Base-by-base conservation (phyloP, 2,329 filamentous ascomycete genomes). In the Coniochaeta prunicola region DNA sequence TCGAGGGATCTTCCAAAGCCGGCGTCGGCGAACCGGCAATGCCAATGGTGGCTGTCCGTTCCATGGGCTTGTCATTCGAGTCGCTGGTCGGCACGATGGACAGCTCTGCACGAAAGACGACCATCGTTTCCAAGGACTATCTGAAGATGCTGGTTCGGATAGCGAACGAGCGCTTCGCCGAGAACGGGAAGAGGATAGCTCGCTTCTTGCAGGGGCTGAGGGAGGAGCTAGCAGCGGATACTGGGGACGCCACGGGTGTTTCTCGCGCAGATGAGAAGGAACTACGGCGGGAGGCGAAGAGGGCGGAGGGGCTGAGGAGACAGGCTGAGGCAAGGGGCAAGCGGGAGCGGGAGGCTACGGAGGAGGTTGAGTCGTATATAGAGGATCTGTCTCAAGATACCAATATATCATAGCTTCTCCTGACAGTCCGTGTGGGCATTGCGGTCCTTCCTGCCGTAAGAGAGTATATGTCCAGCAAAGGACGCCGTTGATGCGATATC, bases 41-140 rank as follows among this genome's bases (percentile, higher is more conserved):
- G 19, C 91, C 91, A 1, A 89, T 96, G 71, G 90, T 97, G 3
- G 93, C 89, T 3, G 84, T 97, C 33, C 85, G 93, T 19, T 92
- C 90, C 5, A 89, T 90, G 71, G 92, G 92, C 0, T 79, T 97
- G 1, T 83, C 85, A 0, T 84, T 97, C 61, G 91, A 96, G 73
- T 90, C 89, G 1, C 80, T 97, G 28, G 80, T 97, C 33, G 93
- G 91, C 0, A 71, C 81, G 21, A 71, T 75, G 57, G 60, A 64
- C 3, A 31, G 69, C 8, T 69, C 76, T 4, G 76, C 80, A 15
- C 61, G 63, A 4, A 68, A 72, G 13, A 68, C 69, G 48, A 70
- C 73, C 53, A 73, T 88, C 24, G 89, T 96, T 1, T 77, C 84
- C 1, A 80, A 86, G 34, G 76, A 76, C 9, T 92, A 94, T 67